phyloP scores from a whole-genome alignment of 176 grass and related monocot species.

The Hsuehochloa calcarea region DNA sequence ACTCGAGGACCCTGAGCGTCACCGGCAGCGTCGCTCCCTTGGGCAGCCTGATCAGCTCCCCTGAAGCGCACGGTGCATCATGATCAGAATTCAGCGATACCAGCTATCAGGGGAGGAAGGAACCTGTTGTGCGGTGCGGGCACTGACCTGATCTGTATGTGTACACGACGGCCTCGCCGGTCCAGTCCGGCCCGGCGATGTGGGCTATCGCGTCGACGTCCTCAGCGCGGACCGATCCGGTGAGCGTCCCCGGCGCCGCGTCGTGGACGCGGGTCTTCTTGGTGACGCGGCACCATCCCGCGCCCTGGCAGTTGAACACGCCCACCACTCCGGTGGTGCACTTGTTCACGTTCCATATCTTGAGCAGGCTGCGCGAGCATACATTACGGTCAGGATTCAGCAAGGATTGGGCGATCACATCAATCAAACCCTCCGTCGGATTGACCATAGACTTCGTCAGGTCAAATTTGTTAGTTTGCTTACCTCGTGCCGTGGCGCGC shows the following conservation, averaged over 20 bases:
- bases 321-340: slow-evolving; percentile 65
- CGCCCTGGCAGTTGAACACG: slow-evolving; percentile 86
- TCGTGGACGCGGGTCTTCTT: too few relatives aligned
- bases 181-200: slow-evolving; percentile 42
- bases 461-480: too few relatives aligned
- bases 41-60: slow-evolving; percentile 54
- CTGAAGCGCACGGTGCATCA: neutral
- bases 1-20: slow-evolving; percentile 66
- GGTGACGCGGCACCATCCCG: slow-evolving; percentile 1
- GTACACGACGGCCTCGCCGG: slow-evolving; percentile 49
- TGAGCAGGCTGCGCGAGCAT: neutral
- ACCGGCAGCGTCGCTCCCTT: slow-evolving; percentile 52
- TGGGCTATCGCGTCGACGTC: slow-evolving; percentile 52
- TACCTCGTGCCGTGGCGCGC: too few relatives aligned
- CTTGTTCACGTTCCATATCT: slow-evolving; percentile 67
- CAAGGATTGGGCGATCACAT: neutral
- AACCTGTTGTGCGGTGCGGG: neutral
- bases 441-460: too few relatives aligned
- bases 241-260: too few relatives aligned
- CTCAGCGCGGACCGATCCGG: slow-evolving; percentile 14
- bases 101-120: neutral
- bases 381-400: neutral
- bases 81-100: neutral
- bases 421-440: too few relatives aligned
- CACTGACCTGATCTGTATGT: slow-evolving; percentile 41